Base-by-base conservation (phyloP, 108 stramenopile species). In the Pseudonitzschia multistriata region DNA sequence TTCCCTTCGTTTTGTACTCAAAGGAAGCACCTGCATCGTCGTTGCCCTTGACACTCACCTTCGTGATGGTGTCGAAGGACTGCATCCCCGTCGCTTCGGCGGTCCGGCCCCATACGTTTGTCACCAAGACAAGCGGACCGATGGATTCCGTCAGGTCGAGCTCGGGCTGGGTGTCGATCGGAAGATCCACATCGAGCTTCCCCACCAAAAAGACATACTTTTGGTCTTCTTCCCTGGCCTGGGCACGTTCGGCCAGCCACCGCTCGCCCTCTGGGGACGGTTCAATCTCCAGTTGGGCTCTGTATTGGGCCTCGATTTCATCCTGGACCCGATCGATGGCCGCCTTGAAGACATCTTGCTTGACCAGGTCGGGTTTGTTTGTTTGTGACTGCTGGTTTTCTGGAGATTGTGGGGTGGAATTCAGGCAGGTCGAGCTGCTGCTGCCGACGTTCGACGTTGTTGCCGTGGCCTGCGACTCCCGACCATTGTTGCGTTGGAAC, bases 261-360 rank as follows among this genome's bases (percentile, higher is more conserved):
- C 39, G 63, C 27, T 64, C n/a, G 5, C 21, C 42, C 39, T 64
- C 63, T 14, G n/a, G 35, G n/a, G 27, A 14, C 14, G 30, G 40
- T 64, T 64, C 42, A 5, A n/a, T 24, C n/a, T 5, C 25, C 7
- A 30, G 3, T 19, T 59, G 57, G 34, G 34, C 31, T 30, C 28
- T 30, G 29, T 35, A 35, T 59, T 59, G 57, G 2, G 57, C 57
- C 31, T 59, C 57, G 28, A 64, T 64, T 64, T 64, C 63, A 22
- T 64, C 63, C n/a, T 45, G 22, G 25, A 64, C 42, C 21, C 63
- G 63, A 45, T 64, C 40, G 34, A 64, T 64, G 22, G 63, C 63
- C 11, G 40, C 40, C 42, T 35, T 19, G 40, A 64, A 64, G 17
- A 47, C 5, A 25, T 14, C 47, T 22, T 40, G 40, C 21, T 64